Evolutionary conservation across 768 basidiomycete genomes (phyloP), one percentile per base, ranked within the genome.

Genomic region (Saitozyma podzolica): DNA sequence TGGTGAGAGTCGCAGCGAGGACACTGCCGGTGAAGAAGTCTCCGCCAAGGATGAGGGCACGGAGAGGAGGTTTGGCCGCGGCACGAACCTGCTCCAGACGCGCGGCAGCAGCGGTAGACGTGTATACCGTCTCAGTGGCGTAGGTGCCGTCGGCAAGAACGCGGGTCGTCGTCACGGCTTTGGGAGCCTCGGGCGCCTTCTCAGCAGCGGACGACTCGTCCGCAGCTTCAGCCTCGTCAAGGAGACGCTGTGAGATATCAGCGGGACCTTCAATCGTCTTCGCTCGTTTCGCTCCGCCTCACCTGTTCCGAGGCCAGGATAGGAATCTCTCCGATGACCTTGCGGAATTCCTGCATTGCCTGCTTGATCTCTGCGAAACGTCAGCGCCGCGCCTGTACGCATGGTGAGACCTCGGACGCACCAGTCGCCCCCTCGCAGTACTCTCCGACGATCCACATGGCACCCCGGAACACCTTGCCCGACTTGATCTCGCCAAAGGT

Each of bases 361-460:
- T 80, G 83, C 62, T 87, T 83, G 64, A 97, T 90, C 62, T 90
- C 90, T 58, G 64, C 52, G 16, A 45, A 29, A 29, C 29, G 29
- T 65, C 20, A 67, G 50, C 41, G 29, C 43, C 8, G 50, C 41
- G 29, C 43, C 8, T 8, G 19, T 48, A 29, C 29, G 42, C 13
- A 17, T 40, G 16, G 14, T 45, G 11, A 19, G 54, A 4, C 29
- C 37, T 48, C 50, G 0, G 20, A 73, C 80, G 80, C 61, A 54
- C 84, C 80, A 6, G 82, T 80, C 65, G 88, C 86, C 17, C 78
- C 78, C 8, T 77, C 69, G 45, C 90, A 88, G 70, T 98, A 99
- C 81, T 98, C 95, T 65, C 96, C 95, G n/a, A 97, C 84, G 67
- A 98, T 96, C 95, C 96, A 98, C 53, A 98, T 84, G 16, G 97